Conservation (phyloP, 225 moss, liverwort and hornwort genomes). For the Takakia lepidozioides region DNA sequence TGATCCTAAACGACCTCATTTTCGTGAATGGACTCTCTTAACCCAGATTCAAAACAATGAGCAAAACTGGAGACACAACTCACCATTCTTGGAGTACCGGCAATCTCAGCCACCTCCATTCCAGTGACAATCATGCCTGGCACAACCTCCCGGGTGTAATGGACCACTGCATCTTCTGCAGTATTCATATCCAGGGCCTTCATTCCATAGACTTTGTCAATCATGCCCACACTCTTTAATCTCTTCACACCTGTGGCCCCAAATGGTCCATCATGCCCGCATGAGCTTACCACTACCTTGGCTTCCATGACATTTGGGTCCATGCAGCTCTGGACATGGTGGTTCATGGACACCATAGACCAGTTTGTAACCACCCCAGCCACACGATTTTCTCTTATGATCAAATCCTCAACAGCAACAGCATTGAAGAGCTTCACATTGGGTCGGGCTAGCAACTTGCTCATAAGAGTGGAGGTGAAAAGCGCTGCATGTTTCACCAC, state of each 20-base stretch:
- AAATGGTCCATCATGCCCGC: conserved; percentile 93
- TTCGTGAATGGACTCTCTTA: no score
- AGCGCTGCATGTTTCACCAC: conserved; percentile 96
- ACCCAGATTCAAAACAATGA: no score
- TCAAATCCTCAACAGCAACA: conserved; percentile 86
- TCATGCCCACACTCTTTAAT: conserved; percentile 75
- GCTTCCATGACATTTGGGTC: conserved; percentile 98
- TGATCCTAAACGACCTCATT: no score
- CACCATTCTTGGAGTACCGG: conserved; percentile 90
- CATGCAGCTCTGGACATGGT: conserved; percentile 92
- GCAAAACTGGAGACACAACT: no score
- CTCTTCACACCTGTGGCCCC: conserved; percentile 98
- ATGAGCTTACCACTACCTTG: conserved; percentile 90
- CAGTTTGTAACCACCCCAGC: conserved; percentile 91
- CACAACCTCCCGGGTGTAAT: conserved; percentile 78
- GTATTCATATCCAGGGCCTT: conserved; percentile 91
- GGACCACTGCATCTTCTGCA: conserved; percentile 84
- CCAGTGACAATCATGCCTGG: conserved; percentile 97
- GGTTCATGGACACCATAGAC: conserved; percentile 87
- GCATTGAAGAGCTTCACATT: conserved; percentile 95
- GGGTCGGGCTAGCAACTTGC: conserved; percentile 79
- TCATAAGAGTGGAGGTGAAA: conserved; percentile 91
- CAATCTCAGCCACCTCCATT: conserved; percentile 98
- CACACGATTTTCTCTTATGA: conserved; percentile 74
- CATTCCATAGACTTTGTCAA: conserved; percentile 91